phyloP scores from a whole-genome alignment of 371 early-diverging fungal species.

The Mortierella sp. region DNA sequence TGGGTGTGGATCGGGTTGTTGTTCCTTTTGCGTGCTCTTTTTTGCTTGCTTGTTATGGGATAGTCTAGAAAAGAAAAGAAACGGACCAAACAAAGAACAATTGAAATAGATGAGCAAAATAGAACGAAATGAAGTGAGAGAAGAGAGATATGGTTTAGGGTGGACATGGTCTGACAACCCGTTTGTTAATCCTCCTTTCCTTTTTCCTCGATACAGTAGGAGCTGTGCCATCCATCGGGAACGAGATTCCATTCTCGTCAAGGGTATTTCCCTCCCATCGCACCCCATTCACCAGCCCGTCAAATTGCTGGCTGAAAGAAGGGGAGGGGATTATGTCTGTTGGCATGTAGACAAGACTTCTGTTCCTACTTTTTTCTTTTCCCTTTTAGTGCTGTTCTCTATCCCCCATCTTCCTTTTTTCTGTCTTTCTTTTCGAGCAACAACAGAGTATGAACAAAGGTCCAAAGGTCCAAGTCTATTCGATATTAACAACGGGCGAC shows the following conservation, averaged over 20 bases:
- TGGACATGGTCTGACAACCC: background rate
- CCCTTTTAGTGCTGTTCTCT: background rate
- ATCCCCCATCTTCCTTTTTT: background rate
- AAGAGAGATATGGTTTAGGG: background rate
- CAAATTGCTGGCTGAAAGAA: background rate
- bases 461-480: too few relatives aligned
- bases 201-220: background rate
- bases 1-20: background rate
- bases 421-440: background rate
- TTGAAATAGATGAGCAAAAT: slow-evolving; percentile 6
- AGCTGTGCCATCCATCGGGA: slow-evolving; percentile 11
- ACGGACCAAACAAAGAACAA: background rate
- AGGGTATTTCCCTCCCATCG: background rate
- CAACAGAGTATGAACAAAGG: background rate
- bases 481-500: slow-evolving; percentile 1
- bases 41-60: slow-evolving; percentile 20
- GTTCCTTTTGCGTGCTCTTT: slow-evolving; percentile 15
- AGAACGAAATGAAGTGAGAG: background rate
- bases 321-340: background rate
- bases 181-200: background rate
- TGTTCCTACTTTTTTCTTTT: background rate
- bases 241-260: slow-evolving; percentile 11
- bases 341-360: background rate
- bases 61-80: slow-evolving; percentile 1
- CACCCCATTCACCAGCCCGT: background rate